Evolutionary conservation across 2,329 filamentous ascomycete species (phyloP), one percentile per base, ranked within the genome.

Genomic region (Alternaria angustiovoidea): DNA sequence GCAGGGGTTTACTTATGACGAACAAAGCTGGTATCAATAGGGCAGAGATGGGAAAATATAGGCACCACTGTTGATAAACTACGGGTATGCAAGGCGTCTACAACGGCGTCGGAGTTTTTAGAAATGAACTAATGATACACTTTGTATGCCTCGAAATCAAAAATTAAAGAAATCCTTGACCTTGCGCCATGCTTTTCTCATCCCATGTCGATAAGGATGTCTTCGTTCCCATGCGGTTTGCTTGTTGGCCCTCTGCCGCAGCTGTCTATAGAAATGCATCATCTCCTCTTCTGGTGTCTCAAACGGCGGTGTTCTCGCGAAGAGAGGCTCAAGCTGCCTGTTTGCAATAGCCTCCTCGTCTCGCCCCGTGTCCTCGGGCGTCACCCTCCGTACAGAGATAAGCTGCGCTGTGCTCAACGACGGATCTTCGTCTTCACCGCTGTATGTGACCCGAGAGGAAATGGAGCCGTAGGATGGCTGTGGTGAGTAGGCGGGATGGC

Each of bases 21-120:
- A 74, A 57, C 56, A 57, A 51, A 66, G 63, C 36, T 74, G 71
- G 71, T 74, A 73, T 24, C 64, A 67, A 22, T 67, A 49, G 20
- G 42, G 11, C 30, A 48, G 34, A 30, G 18, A 38, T 20, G 30
- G 39, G 39, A 24, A 24, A 14, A 7, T 12, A 38, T 24, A 18
- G 30, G 12, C 30, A 51, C 47, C 32, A 51, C 32, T 51, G 12
- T 39, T 38, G 30, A 42, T 47, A 9, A 9, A 47, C 26, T 18
- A 22, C 5, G 46, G 28, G 11, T 16, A 36, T 49, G 4, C 18
- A 42, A 32, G 12, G 16, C 30, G 12, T 39, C 20, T 41, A 16
- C 36, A 26, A n/a, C n/a, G 26, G 26, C 20, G 20, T 42, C 20
- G 39, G 20, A 42, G 9, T 30, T 42, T 20, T 24, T 24, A 42